Evolutionary conservation across 805 yeast genomes (phyloP), one percentile per base, ranked within the genome.

Genomic region (Isabelozyma gotoi): DNA sequence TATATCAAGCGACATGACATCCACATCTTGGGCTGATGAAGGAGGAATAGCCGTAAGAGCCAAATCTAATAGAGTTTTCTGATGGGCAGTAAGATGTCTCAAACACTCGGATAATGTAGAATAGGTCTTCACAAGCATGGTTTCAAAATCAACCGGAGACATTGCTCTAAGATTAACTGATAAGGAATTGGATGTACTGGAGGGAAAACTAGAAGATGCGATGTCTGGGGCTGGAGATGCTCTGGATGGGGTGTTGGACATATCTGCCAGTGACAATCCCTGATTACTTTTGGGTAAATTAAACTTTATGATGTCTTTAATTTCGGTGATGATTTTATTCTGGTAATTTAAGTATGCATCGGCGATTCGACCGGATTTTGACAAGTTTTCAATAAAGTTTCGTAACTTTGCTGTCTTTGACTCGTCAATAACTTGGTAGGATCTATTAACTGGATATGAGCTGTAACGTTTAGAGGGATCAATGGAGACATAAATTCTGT

Each of bases 131-230:
- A 74, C 61, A 35, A 88, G 60, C 88, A 90, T 84, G 1, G 65
- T 69, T 53, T 86, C 88, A 57, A 90, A 90, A 45, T 88, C 96
- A 11, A 67, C 63, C 0, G 94, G 85, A 0, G 89, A 73, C 74
- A 89, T 74, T 2, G 78, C 76, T 49, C 83, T 80, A 39, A 94
- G 77, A 42, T 64, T 71, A n/a, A 58, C 43, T 1, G 73, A 63
- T 19, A 71, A 45, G 3, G 57, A 47, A 8, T 40, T 44, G 16
- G 42, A 15, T 2, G 19, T 11, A 20, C 39, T 19, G 14, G 17
- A 16, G 4, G 33, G 15, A 12, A 2, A 4, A 5, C 27, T 19
- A 12, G 37, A 20, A 15, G 43, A 16, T 12, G 39, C 33, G 18
- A 43, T 24, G 19, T 33, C 39, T 42, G 57, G 65, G 11, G 44